A percentile compares a stretch with the other conserved stretches of the same genome.
These are phyloP conservation scores for Ustilago hordei DNA, from an alignment of 1,284 basidiomycete species.

Conservation along the genomic window DNA sequence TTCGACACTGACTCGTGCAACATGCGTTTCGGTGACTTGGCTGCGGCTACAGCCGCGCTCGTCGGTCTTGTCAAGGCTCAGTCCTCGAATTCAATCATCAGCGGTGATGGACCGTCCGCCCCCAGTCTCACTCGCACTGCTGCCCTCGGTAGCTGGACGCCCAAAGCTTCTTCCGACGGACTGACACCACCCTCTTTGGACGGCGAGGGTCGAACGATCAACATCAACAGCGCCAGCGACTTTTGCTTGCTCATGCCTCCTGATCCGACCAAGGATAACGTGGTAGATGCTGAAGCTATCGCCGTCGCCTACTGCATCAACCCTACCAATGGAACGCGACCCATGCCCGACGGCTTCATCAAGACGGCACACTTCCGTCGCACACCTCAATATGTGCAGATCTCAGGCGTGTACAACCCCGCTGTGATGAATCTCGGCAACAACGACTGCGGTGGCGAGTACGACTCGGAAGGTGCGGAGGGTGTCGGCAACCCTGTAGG, in stretches of 20 bases:
- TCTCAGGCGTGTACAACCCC: constrained; percentile 61
- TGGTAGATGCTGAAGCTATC: constrained; percentile 63
- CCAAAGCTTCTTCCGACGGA: constrained; percentile 30
- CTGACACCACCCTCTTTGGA: constrained; percentile 26
- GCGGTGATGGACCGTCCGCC: constrained; percentile 39
- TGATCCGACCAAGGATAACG: constrained; percentile 58
- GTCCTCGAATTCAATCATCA: constrained; percentile 23
- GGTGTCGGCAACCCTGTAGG: constrained; percentile 63
- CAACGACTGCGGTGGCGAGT: constrained; percentile 60
- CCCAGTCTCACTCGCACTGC: constrained; percentile 39
- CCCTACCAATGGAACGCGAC: constrained; percentile 58
- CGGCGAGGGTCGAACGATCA: constrained; percentile 44
- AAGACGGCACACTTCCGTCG: constrained; percentile 61
- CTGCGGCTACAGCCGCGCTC: constrained; percentile 23
- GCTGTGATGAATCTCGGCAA: constrained; percentile 59
- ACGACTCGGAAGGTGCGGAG: constrained; percentile 51
- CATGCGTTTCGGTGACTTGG: constrained; percentile 29
- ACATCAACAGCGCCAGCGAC: constrained; percentile 57
- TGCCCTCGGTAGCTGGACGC: constrained; percentile 46
- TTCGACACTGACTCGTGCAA: background rate
- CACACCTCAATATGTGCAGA: constrained; percentile 54
- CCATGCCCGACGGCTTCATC: constrained; percentile 63
- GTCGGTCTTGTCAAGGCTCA: constrained; percentile 31
- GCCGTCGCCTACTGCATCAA: constrained; percentile 65
- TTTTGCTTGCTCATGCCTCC: constrained; percentile 65